Evolutionary conservation across 768 basidiomycete species (phyloP).

Genomic region (Nevesoporus exiguus): DNA sequence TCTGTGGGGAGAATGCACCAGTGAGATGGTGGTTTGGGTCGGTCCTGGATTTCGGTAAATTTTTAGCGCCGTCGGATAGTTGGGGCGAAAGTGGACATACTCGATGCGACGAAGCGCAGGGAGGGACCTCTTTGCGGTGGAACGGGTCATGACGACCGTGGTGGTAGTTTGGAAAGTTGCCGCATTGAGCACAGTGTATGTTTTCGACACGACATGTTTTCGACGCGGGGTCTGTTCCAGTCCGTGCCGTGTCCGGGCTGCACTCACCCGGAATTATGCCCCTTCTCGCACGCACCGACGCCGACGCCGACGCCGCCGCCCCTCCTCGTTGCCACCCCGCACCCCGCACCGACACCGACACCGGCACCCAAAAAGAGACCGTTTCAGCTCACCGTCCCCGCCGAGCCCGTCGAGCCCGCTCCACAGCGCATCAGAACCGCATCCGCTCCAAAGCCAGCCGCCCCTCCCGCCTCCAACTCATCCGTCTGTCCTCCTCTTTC

Average conservation of each 20-base stretch:
- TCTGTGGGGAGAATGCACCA: too few relatives aligned
- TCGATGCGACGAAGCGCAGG: not conserved
- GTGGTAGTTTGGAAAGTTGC: not conserved
- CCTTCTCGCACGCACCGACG: constrained; percentile 61
- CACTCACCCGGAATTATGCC: constrained; percentile 36
- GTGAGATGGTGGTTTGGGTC: not conserved
- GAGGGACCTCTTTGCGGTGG: too few relatives aligned
- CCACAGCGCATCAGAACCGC: constrained; percentile 61
- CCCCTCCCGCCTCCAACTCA: constrained; percentile 36
- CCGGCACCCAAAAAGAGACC: constrained; percentile 47
- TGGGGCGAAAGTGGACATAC: not conserved
- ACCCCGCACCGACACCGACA: too few relatives aligned
- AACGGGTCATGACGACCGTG: not conserved
- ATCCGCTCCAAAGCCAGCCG: constrained; percentile 38
- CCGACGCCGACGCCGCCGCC: not conserved
- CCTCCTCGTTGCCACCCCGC: not conserved
- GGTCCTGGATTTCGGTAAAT: not conserved
- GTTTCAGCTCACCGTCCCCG: constrained; percentile 21
- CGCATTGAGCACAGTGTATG: too few relatives aligned
- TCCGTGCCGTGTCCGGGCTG: constrained; percentile 56
- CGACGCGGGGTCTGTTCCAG: constrained; percentile 55
- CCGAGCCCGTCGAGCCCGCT: constrained; percentile 46
- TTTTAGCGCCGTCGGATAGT: not conserved
- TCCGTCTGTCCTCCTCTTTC: constrained; percentile 20
- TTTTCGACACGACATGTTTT: constrained; percentile 61